Evolutionary conservation across 192 early-diverging fungal genomes (phyloP), one percentile per base, ranked within the genome.

Genomic region (Gonapodya sp.): DNA sequence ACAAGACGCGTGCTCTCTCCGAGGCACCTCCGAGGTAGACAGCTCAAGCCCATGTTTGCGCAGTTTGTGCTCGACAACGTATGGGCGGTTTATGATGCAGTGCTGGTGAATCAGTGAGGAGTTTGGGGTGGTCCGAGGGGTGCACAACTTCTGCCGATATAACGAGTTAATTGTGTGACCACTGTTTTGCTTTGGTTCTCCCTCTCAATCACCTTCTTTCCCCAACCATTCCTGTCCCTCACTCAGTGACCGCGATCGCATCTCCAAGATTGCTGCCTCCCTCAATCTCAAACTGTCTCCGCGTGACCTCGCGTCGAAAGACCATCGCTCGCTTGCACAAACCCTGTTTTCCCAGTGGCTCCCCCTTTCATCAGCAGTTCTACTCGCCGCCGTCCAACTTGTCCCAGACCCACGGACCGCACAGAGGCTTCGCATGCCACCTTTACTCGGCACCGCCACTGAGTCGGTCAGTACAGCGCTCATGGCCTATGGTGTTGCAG

Each of bases 291-390:
- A 99, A 84, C 83, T 99, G 18, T 82, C 94, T 30, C 96, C 97
- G 0, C 88, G 98, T 79, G 97, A 99, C 81, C 85, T 97, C 80
- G 87, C 90, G 34, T 91, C 94, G 36, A 96, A 96, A 82, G 97
- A 98, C 86, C 89, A 89, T 0, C 87, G 89, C 16, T 86, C 85
- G 0, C 83, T 97, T 2, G 83, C 96, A 36, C 92, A 93, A 1
- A 90, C 92, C 33, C 93, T 99, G 34, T 95, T 97, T 88, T 88
- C 88, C 35, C 95, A 95, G 83, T 99, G 98, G 98, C 88, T 99
- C 0, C 96, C 98, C 0, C 88, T 99, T 73, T 93, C 96, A 1
- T 89, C 92, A 0, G 90, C 95, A 33, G 92, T 97, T 33, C 91
- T 99, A 37, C 84, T 96, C 16, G 88, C 95, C 0, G 93, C 95